Evolutionary conservation across 306 rosid species (phyloP).

Genomic region (Erythrophleum fordii): DNA sequence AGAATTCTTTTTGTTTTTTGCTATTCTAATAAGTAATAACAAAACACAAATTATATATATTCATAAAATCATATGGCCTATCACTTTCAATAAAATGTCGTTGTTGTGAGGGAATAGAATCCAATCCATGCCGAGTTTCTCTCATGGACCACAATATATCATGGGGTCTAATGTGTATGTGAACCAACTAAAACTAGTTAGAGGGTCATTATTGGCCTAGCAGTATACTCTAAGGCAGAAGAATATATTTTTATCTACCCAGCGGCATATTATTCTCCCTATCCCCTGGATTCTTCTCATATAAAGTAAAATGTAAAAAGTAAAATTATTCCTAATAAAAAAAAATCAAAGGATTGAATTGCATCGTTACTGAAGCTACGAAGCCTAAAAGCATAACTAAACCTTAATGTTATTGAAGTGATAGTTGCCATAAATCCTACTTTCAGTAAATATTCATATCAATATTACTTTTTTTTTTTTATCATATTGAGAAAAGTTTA

Average conservation of each 20-base stretch:
- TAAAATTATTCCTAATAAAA: background rate
- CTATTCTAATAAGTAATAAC: background rate
- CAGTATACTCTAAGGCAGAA: background rate
- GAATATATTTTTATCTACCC: background rate
- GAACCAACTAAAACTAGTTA: background rate
- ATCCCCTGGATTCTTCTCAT: background rate
- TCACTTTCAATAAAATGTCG: conserved; percentile 10
- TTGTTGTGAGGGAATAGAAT: conserved; percentile 43
- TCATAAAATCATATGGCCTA: background rate
- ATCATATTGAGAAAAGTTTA: too few species aligned
- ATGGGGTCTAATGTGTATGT: conserved; percentile 15
- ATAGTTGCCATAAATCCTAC: too few species aligned
- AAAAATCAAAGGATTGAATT: background rate
- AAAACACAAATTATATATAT: too few species aligned
- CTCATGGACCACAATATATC: conserved; percentile 33
- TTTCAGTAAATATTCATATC: too few species aligned
- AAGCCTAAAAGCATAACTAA: background rate
- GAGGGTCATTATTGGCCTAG: background rate
- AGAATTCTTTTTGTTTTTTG: background rate
- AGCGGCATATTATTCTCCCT: background rate
- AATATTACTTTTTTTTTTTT: too few species aligned
- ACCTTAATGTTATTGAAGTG: too few species aligned
- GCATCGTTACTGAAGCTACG: background rate
- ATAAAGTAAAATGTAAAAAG: background rate
- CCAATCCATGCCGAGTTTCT: conserved; percentile 24